These are phyloP conservation scores for Geotrichum candidum DNA, from an alignment of 1,139 yeast genomes.

Conservation along the genomic window DNA sequence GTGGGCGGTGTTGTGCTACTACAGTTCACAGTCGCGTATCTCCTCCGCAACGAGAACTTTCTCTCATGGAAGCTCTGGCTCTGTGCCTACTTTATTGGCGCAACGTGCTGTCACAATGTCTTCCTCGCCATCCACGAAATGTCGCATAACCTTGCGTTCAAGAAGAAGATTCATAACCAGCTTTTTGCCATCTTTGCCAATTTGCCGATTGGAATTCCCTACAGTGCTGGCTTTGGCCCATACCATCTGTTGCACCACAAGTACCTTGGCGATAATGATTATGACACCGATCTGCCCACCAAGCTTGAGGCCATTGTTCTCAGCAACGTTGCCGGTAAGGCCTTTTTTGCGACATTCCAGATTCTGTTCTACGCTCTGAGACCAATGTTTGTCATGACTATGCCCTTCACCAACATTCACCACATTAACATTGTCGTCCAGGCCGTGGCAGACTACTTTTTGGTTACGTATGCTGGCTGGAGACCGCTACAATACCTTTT, in stretches of 20 bases:
- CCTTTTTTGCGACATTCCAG: slow-evolving; percentile 86
- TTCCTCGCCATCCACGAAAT: slow-evolving; percentile 86
- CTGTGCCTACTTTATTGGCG: slow-evolving; percentile 74
- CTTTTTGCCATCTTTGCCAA: slow-evolving; percentile 72
- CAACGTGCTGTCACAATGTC: slow-evolving; percentile 75
- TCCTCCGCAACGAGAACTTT: slow-evolving; percentile 52
- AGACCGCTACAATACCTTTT: slow-evolving; percentile 61
- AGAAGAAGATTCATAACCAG: slow-evolving; percentile 68
- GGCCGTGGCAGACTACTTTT: slow-evolving; percentile 48
- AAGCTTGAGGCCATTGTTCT: slow-evolving; percentile 64
- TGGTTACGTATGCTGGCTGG: slow-evolving; percentile 58
- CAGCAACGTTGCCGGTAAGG: slow-evolving; percentile 76
- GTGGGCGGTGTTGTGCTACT: slow-evolving; percentile 56
- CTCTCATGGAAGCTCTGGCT: slow-evolving; percentile 51
- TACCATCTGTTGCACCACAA: slow-evolving; percentile 90
- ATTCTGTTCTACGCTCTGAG: slow-evolving; percentile 82
- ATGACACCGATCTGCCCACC: slow-evolving; percentile 88
- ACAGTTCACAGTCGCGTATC: slow-evolving; percentile 59
- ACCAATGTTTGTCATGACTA: slow-evolving; percentile 77
- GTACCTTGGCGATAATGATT: slow-evolving; percentile 76
- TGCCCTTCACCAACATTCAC: slow-evolving; percentile 71
- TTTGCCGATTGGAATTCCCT: slow-evolving; percentile 84
- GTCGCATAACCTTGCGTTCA: slow-evolving; percentile 81
- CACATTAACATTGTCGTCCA: slow-evolving; percentile 62
- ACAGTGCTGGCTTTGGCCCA: slow-evolving; percentile 85